phyloP scores from a whole-genome alignment of 176 grass and related monocot species.

The Oryza meridionalis region DNA sequence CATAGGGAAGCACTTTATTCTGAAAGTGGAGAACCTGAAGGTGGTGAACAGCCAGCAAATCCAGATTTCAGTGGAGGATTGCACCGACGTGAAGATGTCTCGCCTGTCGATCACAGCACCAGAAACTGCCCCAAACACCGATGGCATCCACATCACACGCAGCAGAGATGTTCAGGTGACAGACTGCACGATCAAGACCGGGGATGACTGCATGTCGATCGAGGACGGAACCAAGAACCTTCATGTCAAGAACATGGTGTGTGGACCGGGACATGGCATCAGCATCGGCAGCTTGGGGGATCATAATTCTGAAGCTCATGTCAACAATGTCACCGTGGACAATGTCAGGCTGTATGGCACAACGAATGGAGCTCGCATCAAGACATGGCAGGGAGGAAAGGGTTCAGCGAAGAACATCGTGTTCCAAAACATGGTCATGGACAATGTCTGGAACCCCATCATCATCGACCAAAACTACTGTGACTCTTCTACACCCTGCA shows the following conservation, averaged over 20 bases:
- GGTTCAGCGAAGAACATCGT: conserved; percentile 50
- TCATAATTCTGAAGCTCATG: conserved; percentile 27
- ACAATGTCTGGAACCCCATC: conserved; percentile 53
- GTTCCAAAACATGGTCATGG: conserved; percentile 57
- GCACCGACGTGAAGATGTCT: not conserved
- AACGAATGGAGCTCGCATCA: conserved; percentile 65
- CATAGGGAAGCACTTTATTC: not conserved
- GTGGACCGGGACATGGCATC: conserved; percentile 45
- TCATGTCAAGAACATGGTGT: conserved; percentile 20
- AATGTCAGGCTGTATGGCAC: conserved; percentile 40
- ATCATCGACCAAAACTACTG: conserved; percentile 70
- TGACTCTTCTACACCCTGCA: conserved; percentile 29
- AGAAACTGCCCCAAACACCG: conserved; percentile 18
- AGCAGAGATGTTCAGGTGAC: conserved; percentile 22
- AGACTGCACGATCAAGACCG: conserved; percentile 35
- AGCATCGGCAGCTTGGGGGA: conserved; percentile 68
- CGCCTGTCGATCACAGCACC: conserved; percentile 15
- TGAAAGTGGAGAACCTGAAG: conserved; percentile 40
- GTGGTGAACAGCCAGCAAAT: conserved; percentile 37
- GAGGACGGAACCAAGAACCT: conserved; percentile 35
- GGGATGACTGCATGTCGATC: conserved; percentile 52
- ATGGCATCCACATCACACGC: conserved; percentile 33
- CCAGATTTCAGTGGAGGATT: conserved; percentile 27
- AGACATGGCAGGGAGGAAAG: conserved; percentile 60
- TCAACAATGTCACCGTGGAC: conserved; percentile 52